Evolutionary conservation across 352 stramenopile genomes (phyloP), one percentile per base, ranked within the genome.

Genomic region (Saprolegnia diclina): DNA sequence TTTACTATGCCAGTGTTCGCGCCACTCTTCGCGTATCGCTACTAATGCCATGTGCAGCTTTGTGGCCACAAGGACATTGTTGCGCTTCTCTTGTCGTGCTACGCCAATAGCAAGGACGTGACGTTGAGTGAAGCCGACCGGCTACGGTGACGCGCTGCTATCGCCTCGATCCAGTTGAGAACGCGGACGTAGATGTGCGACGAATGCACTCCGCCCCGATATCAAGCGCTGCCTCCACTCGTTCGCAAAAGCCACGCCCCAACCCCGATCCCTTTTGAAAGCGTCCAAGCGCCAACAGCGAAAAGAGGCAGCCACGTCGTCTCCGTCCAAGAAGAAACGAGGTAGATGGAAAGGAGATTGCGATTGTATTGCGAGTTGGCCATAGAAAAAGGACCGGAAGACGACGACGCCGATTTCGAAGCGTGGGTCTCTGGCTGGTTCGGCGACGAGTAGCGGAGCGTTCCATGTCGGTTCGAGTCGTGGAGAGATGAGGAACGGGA

Each of bases 1-100:
- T 59, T 9, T 59, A 59, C 35, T 59, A 59, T n/a, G 52, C 52
- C 24, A 42, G 52, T 59, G 52, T 59, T 4, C 52, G n/a, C 11
- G 42, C 42, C 11, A n/a, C 9, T 24, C 13, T 59, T 11, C 52
- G 1, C 19, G 35, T 59, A 21, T 9, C 24, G 24, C 35, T 59
- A 35, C 29, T 35, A 35, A 35, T 35, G 29, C 2, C 29, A 35
- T 35, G 29, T 35, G 11, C 19, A 59, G 52, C 35, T 59, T 35
- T 59, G 52, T 24, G 52, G 52, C 13, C 52, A 59, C 52, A 59
- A 40, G 24, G 52, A 16, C 13, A 11, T 59, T 40, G 52, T 59
- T 11, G 52, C 4, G 35, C 19, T 59, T 4, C 52, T 59, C n/a
- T 59, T 59, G 11, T 59, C 52, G 24, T 19, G 16, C 24, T 59